Evolutionary conservation across 441 rosid genomes (phyloP), one percentile per base, ranked within the genome.

Genomic region (Erysimum cheiri): DNA sequence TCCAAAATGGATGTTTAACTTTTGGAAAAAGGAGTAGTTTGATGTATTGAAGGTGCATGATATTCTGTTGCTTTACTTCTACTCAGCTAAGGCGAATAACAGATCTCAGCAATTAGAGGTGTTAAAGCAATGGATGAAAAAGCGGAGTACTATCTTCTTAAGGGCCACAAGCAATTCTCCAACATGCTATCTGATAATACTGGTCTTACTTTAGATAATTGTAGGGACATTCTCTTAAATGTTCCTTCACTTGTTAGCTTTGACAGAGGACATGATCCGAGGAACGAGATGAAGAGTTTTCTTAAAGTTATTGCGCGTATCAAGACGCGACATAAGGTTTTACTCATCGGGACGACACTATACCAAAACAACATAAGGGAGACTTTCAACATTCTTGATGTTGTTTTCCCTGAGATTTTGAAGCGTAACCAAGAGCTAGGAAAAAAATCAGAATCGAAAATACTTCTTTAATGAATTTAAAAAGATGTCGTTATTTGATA

Each of bases 301-400:
- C 15, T 88, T 39, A 85, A 85, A 32, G 83, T 85, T 15, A 79
- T 88, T 40, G 83, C 87, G 29, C 78, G 72, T 55, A 85, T 91
- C 35, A 84, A 81, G 77, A 88, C 91, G 0, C 86, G 86, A 36
- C 74, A 82, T 31, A 91, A 88, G 73, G 85, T 88, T 50, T 84
- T 87, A 7, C 89, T 87, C 63, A 82, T 88, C 0, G 91, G 95
- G 48, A 80, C 91, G 48, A 80, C 91, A 6, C 82, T 88, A 3
- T 85, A 85, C 64, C 95, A 88, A 69, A 91, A 85, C 62, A 89
- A 82, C 63, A 86, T 87, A 29, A 80, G 74, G 62, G 95, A 91
- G 74, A 91, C 85, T n/a, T 87, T 87, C 74, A 87, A 84, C 53
- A 72, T 87, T 32, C 67, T 91, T 76, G 26, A 91, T 55, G 85